Evolutionary conservation across 1,284 basidiomycete genomes (phyloP).

Genomic region (Meira nashicola): DNA sequence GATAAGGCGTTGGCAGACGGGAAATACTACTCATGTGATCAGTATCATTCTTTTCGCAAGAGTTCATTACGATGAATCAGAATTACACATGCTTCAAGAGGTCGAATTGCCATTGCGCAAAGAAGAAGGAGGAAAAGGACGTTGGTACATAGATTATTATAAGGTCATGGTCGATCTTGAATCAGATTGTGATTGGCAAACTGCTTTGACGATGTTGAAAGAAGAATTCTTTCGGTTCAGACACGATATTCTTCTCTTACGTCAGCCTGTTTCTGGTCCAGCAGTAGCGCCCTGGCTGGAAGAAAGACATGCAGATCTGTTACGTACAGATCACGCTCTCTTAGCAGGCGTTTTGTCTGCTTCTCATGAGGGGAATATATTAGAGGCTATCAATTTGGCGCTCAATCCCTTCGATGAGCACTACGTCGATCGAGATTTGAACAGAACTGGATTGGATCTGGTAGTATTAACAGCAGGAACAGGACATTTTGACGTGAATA

Average conservation of each 20-base stretch:
- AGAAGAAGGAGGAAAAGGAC: slow-evolving; percentile 63
- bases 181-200: slow-evolving; percentile 77
- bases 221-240: slow-evolving; percentile 58
- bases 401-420: slow-evolving; percentile 91
- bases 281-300: slow-evolving; percentile 29
- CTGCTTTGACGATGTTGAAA: slow-evolving; percentile 79
- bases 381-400: slow-evolving; percentile 89
- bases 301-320: slow-evolving; percentile 33
- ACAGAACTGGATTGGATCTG: slow-evolving; percentile 80
- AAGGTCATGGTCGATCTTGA: slow-evolving; percentile 83
- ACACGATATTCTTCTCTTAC: slow-evolving; percentile 48
- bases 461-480: slow-evolving; percentile 89
- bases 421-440: slow-evolving; percentile 90
- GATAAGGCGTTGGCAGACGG: slow-evolving; percentile 58
- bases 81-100: slow-evolving; percentile 57
- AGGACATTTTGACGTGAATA: slow-evolving; percentile 87
- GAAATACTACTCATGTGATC: slow-evolving; percentile 80
- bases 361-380: slow-evolving; percentile 88
- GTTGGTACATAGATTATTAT: slow-evolving; percentile 86
- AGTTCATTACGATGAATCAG: slow-evolving; percentile 74
- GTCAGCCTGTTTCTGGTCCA: slow-evolving; percentile 33
- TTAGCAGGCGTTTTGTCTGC: slow-evolving; percentile 66
- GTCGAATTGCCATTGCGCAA: slow-evolving; percentile 60
- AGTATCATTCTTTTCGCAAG: slow-evolving; percentile 92
- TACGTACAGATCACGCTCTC: slow-evolving; percentile 34